A percentile compares a stretch with the other conserved stretches of the same genome.
These are phyloP conservation scores for Dryadomyces quercus-mongolicae DNA, from an alignment of 2,329 filamentous ascomycete genomes.

Conservation along the genomic window DNA sequence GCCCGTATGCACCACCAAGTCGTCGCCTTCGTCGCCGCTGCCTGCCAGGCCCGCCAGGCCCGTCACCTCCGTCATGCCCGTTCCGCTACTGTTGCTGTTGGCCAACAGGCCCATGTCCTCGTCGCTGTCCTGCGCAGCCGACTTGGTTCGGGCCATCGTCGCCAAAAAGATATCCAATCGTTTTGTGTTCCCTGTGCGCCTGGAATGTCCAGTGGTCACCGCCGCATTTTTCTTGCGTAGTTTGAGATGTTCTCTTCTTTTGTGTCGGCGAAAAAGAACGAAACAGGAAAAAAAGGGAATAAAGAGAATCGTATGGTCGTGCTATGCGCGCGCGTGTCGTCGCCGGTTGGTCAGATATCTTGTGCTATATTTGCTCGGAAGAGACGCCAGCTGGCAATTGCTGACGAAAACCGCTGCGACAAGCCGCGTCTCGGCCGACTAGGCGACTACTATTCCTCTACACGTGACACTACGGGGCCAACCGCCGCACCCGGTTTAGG, in stretches of 20 bases:
- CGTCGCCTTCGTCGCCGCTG: neutral
- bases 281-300: too few relatives aligned
- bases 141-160: neutral
- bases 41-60: too few relatives aligned
- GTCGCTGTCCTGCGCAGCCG: constrained; percentile 5
- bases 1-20: neutral
- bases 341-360: too few relatives aligned
- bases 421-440: neutral
- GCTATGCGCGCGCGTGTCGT: too few relatives aligned
- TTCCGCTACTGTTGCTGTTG: constrained; percentile 6
- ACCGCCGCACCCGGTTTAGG: constrained; percentile 12
- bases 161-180: neutral
- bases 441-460: neutral
- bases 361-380: too few relatives aligned
- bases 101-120: constrained; percentile 17
- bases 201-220: neutral
- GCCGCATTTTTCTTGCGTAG: neutral
- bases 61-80: neutral
- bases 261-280: too few relatives aligned
- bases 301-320: too few relatives aligned
- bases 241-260: neutral
- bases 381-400: neutral
- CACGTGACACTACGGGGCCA: neutral
- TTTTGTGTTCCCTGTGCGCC: neutral
- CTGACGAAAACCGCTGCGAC: neutral